phyloP scores from a whole-genome alignment of 805 yeast species.

The Metschnikowia arizonensis region DNA sequence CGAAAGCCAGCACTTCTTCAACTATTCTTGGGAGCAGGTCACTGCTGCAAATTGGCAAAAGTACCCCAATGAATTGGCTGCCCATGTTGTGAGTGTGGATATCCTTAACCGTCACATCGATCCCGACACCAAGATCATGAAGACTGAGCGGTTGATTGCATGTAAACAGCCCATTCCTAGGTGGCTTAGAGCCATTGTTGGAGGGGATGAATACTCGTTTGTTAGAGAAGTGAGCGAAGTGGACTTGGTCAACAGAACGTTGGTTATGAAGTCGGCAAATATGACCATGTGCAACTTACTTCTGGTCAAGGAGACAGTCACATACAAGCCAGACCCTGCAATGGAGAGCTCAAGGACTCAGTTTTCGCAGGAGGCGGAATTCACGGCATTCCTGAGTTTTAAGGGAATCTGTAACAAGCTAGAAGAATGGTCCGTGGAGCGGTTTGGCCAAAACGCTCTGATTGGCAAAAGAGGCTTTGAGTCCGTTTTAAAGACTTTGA shows the following conservation, averaged over 20 bases:
- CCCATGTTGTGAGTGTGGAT: constrained; percentile 93
- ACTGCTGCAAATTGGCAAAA: constrained; percentile 96
- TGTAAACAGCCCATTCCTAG: constrained; percentile 82
- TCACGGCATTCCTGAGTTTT: constrained; percentile 78
- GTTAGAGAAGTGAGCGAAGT: constrained; percentile 89
- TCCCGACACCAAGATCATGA: constrained; percentile 45
- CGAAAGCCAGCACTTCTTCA: constrained; percentile 61
- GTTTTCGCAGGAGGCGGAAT: constrained; percentile 81
- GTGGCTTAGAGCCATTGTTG: constrained; percentile 73
- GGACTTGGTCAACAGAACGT: constrained; percentile 57
- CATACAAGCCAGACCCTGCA: constrained; percentile 63
- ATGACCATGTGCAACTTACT: constrained; percentile 74
- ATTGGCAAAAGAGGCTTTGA: constrained; percentile 86
- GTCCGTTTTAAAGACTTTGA: constrained; percentile 55
- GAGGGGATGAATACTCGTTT: constrained; percentile 67
- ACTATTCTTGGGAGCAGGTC: constrained; percentile 90
- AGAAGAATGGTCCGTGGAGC: constrained; percentile 88
- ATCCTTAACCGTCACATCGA: constrained; percentile 70
- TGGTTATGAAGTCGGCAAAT: constrained; percentile 82
- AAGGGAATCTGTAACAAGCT: constrained; percentile 68
- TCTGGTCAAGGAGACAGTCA: constrained; percentile 83
- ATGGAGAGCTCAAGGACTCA: constrained; percentile 51
- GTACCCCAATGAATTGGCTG: constrained; percentile 89
- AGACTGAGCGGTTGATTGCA: constrained; percentile 84
- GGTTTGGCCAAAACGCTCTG: constrained; percentile 83